phyloP scores from a whole-genome alignment of 371 early-diverging fungal species.

The Mortierella sp. region DNA sequence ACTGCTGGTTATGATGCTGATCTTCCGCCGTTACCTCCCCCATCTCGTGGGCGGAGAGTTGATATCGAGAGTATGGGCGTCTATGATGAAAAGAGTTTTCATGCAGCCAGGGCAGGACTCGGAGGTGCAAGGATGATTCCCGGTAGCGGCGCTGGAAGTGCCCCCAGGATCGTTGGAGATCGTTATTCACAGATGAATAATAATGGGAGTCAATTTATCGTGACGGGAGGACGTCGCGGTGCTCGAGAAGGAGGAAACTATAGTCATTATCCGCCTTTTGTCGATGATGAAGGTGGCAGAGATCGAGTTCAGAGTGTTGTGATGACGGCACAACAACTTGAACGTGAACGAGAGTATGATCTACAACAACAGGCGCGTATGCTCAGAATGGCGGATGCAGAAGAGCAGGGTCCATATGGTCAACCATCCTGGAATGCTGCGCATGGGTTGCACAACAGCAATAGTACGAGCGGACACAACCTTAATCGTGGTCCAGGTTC shows the following conservation, averaged over 20 bases:
- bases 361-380: conserved; percentile 15
- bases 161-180: background rate
- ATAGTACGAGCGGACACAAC: too few species aligned
- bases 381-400: conserved; percentile 1
- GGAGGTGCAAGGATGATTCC: conserved; percentile 13
- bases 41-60: background rate
- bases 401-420: too few species aligned
- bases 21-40: background rate
- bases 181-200: conserved; percentile 16
- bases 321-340: conserved; percentile 7
- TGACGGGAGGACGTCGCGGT: background rate
- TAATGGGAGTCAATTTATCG: conserved; percentile 12
- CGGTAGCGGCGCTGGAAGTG: background rate
- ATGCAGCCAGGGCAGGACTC: conserved; percentile 21
- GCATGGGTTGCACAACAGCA: too few species aligned
- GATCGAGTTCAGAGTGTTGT: background rate
- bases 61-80: background rate
- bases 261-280: background rate
- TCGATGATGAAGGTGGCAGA: background rate
- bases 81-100: conserved; percentile 23
- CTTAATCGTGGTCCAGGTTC: too few species aligned
- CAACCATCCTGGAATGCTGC: too few species aligned
- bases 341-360: conserved; percentile 16
- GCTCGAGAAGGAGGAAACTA: background rate
- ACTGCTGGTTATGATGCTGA: too few species aligned